Evolutionary conservation across 805 yeast genomes (phyloP), one percentile per base, ranked within the genome.

Genomic region (Danielozyma ontarioensis): DNA sequence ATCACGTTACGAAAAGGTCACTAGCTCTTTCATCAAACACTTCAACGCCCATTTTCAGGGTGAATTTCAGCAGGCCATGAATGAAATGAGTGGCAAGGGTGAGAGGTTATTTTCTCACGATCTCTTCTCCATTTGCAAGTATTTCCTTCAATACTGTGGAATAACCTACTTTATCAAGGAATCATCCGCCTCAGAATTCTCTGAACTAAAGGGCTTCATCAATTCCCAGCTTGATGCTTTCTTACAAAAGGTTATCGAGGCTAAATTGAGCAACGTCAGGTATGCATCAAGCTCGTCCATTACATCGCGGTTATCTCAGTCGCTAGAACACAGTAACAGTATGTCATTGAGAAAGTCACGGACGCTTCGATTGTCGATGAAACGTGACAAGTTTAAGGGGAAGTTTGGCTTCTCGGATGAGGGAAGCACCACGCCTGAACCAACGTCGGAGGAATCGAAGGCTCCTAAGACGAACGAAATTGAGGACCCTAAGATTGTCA

Each of bases 1-100:
- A 37, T 60, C 65, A 12, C 69, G 64, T 4, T 84, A 82, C 50
- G 85, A 80, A 45, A 51, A 59, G 14, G 78, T 78, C 1, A 67
- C 82, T 1, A 45, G 51, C 2, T 56, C 62, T 4, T 83, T 87
- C 47, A 53, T 76, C 22, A 53, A 49, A 13, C 65, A 72, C 39
- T 68, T 76, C 36, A 64, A 51, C 11, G 40, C 32, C 2, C 78
- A 70, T 32, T 42, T 64, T 22, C 44, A 48, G 17, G 32, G 31
- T 3, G 51, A 55, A 31, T 58, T 80, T 40, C 61, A 59, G 11
- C 36, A 46, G 3, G 62, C 70, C 21, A 67, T 83, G 33, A 60
- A 56, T 18, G 54, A 50, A 15, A 61, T 66, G 8, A 42, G 53
- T n/a, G 52, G 43, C 8, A 58, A 62, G 19, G 36, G 56, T 25